These are phyloP conservation scores for Malus sylvestris DNA, from an alignment of 306 rosid species.

Conservation along the genomic window DNA sequence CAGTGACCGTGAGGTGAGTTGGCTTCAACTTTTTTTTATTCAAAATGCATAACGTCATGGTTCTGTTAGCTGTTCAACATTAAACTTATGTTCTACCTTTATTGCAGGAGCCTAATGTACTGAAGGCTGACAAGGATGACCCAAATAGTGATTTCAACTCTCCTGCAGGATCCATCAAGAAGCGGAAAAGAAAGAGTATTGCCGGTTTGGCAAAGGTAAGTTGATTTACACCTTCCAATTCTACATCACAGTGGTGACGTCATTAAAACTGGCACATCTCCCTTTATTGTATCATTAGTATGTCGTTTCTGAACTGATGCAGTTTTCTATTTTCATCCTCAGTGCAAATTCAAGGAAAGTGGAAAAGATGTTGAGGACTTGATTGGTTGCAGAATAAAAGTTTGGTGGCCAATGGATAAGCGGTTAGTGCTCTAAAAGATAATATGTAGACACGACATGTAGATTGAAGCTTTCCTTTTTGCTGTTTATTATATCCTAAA, in stretches of 20 bases:
- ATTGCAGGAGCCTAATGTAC: slow-evolving; percentile 50
- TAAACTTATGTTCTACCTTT: slow-evolving; percentile 11
- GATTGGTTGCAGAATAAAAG: slow-evolving; percentile 87
- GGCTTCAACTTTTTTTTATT: background rate
- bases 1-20: slow-evolving; percentile 47
- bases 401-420: slow-evolving; percentile 99
- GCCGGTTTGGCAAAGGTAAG: slow-evolving; percentile 69
- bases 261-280: background rate
- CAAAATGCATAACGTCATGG: background rate
- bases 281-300: background rate
- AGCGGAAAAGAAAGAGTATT: slow-evolving; percentile 57
- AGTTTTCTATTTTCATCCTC: slow-evolving; percentile 13
- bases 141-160: slow-evolving; percentile 36
- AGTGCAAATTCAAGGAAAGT: slow-evolving; percentile 56
- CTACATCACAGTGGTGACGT: background rate
- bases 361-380: slow-evolving; percentile 71
- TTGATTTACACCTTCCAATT: slow-evolving; percentile 5
- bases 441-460: background rate
- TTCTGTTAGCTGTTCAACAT: background rate
- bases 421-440: slow-evolving; percentile 34
- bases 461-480: background rate
- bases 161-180: slow-evolving; percentile 42
- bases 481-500: background rate
- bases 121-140: slow-evolving; percentile 34
- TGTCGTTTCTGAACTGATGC: slow-evolving; percentile 20